Evolutionary conservation across 2,329 filamentous ascomycete species (phyloP).

Genomic region (Diplodia seriata): DNA sequence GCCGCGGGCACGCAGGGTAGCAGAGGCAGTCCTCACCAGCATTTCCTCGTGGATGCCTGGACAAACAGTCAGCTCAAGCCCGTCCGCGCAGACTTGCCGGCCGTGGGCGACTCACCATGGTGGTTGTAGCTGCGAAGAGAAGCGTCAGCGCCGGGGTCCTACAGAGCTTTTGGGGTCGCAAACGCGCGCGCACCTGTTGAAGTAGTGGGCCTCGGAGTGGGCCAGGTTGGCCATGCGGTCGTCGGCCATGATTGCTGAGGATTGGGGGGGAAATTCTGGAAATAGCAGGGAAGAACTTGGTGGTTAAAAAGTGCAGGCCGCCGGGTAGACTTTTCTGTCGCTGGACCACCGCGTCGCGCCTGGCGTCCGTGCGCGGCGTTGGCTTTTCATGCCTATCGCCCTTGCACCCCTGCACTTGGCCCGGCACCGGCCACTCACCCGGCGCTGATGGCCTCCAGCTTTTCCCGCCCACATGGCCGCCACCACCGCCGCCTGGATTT

Average conservation of each 20-base stretch:
- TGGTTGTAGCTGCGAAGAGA: constrained; percentile 81
- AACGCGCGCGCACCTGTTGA: constrained; percentile 77
- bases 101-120: constrained; percentile 72
- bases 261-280: background rate
- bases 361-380: constrained; percentile 21
- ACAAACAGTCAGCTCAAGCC: constrained; percentile 13
- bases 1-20: constrained; percentile 33
- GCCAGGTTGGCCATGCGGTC: constrained; percentile 71
- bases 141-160: constrained; percentile 47
- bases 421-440: constrained; percentile 3
- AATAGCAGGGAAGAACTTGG: background rate
- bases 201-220: constrained; percentile 98
- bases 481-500: background rate
- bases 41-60: constrained; percentile 96
- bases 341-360: constrained; percentile 24
- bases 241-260: constrained; percentile 23
- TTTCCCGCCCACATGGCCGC: background rate
- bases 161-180: constrained; percentile 35
- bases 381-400: constrained; percentile 27
- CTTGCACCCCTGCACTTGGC: background rate
- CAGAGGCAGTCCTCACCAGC: constrained; percentile 71
- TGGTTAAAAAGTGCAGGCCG: constrained; percentile 15
- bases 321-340: constrained; percentile 31
- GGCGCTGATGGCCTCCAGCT: background rate
- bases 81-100: background rate